A percentile compares a stretch with the other conserved stretches of the same genome.
Evolutionary conservation across 306 rosid species (phyloP).

Genomic region (Acacia crassicarpa): DNA sequence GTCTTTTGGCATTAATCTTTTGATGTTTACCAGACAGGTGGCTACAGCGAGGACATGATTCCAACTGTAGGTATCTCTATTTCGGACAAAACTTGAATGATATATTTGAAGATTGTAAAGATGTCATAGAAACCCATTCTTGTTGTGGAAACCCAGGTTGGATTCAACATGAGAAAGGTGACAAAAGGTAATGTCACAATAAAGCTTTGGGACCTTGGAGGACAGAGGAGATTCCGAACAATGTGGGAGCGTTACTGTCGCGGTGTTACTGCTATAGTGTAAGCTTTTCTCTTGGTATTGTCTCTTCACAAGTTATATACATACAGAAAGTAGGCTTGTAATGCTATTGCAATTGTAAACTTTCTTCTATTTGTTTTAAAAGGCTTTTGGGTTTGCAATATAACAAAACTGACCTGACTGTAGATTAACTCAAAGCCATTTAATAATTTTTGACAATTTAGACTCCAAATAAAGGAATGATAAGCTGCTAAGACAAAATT

Average conservation of each 20-base stretch:
- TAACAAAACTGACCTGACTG: constrained; percentile 1
- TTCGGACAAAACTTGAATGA: not conserved
- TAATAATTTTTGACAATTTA: not conserved
- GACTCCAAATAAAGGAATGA: not conserved
- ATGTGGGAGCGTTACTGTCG: constrained; percentile 99
- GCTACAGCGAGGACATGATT: constrained; percentile 95
- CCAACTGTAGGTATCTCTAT: constrained; percentile 75
- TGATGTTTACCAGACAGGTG: constrained; percentile 76
- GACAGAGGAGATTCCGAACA: constrained; percentile 49
- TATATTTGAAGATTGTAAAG: not conserved
- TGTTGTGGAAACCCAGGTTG: constrained; percentile 53
- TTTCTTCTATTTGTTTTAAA: not conserved
- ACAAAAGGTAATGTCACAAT: constrained; percentile 93
- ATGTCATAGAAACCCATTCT: not conserved
- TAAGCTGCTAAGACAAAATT: not conserved
- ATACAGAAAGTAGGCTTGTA: not conserved
- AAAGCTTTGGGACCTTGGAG: constrained; percentile 99
- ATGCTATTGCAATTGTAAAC: not conserved
- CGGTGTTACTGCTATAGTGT: constrained; percentile 94
- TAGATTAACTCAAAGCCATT: not conserved
- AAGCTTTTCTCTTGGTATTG: constrained; percentile 35
- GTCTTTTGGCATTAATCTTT: constrained; percentile 26
- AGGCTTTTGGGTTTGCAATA: not conserved
- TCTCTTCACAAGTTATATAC: not conserved
- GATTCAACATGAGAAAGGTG: constrained; percentile 93